These are phyloP conservation scores for Camptophora hylomeconis DNA, from an alignment of 2,329 filamentous ascomycete genomes.

Conservation along the genomic window DNA sequence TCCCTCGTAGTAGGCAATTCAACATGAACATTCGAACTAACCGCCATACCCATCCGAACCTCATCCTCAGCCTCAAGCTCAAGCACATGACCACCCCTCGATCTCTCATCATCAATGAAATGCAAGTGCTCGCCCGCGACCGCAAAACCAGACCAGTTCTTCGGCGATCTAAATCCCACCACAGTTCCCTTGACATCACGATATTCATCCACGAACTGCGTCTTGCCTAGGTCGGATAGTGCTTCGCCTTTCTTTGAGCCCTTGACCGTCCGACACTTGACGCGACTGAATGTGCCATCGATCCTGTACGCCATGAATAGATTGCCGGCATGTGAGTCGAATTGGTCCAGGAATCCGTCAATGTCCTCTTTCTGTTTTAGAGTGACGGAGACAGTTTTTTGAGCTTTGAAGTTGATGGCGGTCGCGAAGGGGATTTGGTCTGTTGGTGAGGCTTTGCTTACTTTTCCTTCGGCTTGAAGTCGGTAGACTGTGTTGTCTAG, in stretches of 20 bases:
- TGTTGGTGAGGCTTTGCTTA: slow-evolving; percentile 20
- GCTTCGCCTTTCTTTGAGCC: slow-evolving; percentile 20
- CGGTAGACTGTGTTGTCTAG: slow-evolving; percentile 30
- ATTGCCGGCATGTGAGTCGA: slow-evolving; percentile 16
- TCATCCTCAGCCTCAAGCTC: slow-evolving; percentile 22
- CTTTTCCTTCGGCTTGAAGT: slow-evolving; percentile 25
- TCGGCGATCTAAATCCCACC: slow-evolving; percentile 30
- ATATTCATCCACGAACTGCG: slow-evolving; percentile 27
- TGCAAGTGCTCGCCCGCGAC: slow-evolving; percentile 31
- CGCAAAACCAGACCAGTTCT: slow-evolving; percentile 28
- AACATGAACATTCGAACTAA: slow-evolving; percentile 25
- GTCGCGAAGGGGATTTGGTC: slow-evolving; percentile 29
- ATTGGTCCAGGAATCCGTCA: slow-evolving; percentile 13
- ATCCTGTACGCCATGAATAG: slow-evolving; percentile 20
- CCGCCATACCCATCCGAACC: slow-evolving; percentile 25
- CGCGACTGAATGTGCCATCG: slow-evolving; percentile 15
- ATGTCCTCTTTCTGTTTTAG: slow-evolving; percentile 16
- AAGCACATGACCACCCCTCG: slow-evolving; percentile 28
- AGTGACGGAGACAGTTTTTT: slow-evolving; percentile 12
- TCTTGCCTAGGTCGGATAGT: slow-evolving; percentile 24
- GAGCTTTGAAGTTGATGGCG: slow-evolving; percentile 20
- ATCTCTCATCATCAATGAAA: slow-evolving; percentile 25
- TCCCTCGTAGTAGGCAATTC: slow-evolving; percentile 27
- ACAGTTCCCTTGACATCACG: slow-evolving; percentile 26
- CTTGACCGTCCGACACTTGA: slow-evolving; percentile 20